phyloP scores from a whole-genome alignment of 192 early-diverging fungal species.

The Coemansia aciculifera region DNA sequence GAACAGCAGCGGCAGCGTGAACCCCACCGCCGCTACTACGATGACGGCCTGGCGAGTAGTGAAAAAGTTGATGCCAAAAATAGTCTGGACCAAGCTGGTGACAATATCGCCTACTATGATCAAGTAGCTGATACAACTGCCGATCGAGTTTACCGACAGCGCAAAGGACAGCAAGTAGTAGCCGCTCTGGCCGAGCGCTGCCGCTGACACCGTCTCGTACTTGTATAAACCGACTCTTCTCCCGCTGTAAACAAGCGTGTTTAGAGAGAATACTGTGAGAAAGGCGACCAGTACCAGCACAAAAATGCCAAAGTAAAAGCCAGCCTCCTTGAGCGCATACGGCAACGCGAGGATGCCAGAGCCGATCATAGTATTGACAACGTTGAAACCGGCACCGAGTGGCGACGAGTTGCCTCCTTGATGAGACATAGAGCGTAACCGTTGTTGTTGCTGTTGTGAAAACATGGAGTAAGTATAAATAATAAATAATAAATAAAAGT shows the following conservation, averaged over 20 bases:
- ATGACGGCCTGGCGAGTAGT: conserved; percentile 32
- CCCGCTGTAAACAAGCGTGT: conserved; percentile 59
- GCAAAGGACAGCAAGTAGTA: conserved; percentile 58
- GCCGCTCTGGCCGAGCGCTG: conserved; percentile 58
- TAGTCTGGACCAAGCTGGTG: conserved; percentile 17
- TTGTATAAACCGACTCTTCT: conserved; percentile 56
- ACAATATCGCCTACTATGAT: conserved; percentile 52
- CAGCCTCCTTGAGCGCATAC: conserved; percentile 62
- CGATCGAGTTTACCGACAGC: conserved; percentile 60
- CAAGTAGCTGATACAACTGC: conserved; percentile 66
- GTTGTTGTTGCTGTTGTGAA: not conserved
- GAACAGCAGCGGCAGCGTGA: conserved; percentile 63
- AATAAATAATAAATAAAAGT: conserved; percentile 5
- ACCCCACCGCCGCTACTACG: conserved; percentile 15
- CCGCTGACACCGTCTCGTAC: conserved; percentile 53
- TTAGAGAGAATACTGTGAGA: conserved; percentile 56
- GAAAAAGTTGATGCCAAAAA: conserved; percentile 19
- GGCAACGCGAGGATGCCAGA: conserved; percentile 68
- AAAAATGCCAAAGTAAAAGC: conserved; percentile 60
- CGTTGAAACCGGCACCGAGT: conserved; percentile 56
- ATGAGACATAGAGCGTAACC: not conserved
- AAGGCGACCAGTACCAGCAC: conserved; percentile 52
- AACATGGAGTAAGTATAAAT: conserved; percentile 5
- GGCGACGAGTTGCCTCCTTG: conserved; percentile 26
- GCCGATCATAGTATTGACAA: conserved; percentile 70